Evolutionary conservation across 1,139 yeast species (phyloP).

Genomic region (Groenewaldozyma sp.): DNA sequence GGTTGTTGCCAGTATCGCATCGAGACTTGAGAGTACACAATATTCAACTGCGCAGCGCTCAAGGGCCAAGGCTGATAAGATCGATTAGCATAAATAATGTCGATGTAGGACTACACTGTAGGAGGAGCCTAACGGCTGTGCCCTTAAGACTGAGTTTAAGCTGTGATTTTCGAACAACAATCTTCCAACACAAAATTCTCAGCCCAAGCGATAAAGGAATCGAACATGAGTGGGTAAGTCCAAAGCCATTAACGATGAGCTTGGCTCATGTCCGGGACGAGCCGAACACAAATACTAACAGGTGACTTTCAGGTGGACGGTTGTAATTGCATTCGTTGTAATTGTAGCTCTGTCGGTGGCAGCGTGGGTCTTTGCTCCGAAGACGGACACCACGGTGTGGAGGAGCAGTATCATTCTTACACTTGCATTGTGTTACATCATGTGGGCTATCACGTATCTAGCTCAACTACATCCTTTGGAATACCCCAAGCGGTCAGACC

Average conservation of each 20-base stretch:
- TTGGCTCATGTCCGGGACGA: neutral
- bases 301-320: constrained; percentile 56
- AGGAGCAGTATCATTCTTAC: constrained; percentile 78
- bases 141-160: too few relatives aligned
- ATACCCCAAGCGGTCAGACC: constrained; percentile 59
- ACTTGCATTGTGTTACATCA: constrained; percentile 78
- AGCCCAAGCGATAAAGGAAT: too few relatives aligned
- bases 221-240: neutral
- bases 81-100: too few relatives aligned
- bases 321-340: constrained; percentile 52
- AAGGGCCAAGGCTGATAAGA: too few relatives aligned
- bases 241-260: neutral
- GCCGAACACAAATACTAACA: too few relatives aligned
- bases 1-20: too few relatives aligned
- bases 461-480: constrained; percentile 71
- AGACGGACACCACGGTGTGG: constrained; percentile 61
- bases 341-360: constrained; percentile 52
- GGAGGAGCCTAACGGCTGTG: too few relatives aligned
- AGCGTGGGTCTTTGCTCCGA: constrained; percentile 58
- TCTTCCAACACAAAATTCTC: too few relatives aligned
- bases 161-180: too few relatives aligned
- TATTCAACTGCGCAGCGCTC: too few relatives aligned
- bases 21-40: too few relatives aligned
- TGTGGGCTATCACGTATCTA: constrained; percentile 88
- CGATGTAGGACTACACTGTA: too few relatives aligned